Evolutionary conservation across 208 protist genomes (phyloP).

Genomic region (Acanthamoeba rhysodes): DNA sequence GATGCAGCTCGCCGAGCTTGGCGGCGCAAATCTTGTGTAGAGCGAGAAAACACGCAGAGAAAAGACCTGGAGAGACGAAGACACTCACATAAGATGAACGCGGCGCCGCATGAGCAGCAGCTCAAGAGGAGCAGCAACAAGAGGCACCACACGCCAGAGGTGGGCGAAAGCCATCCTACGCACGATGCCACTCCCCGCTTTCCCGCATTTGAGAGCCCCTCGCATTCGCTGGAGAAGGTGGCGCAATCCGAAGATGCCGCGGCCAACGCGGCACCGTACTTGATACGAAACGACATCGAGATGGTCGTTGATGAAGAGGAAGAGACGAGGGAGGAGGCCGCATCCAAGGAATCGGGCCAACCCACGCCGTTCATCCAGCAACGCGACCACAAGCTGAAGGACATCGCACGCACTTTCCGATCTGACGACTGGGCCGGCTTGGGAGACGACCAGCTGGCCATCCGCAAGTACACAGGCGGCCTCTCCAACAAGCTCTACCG

Average conservation of each 20-base stretch:
- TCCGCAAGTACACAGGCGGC: conserved; percentile 12
- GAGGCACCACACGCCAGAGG: conserved; percentile 14
- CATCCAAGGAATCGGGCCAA: neutral
- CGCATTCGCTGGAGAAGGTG: neutral
- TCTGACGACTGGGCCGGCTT: neutral
- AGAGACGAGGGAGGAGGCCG: neutral
- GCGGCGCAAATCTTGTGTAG: neutral
- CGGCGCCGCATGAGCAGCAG: neutral
- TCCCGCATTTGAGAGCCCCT: conserved; percentile 1
- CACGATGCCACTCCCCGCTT: neutral
- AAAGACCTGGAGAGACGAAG: no score
- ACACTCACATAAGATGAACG: neutral
- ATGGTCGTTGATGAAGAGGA: neutral
- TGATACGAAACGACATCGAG: conserved; percentile 6
- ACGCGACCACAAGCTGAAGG: conserved; percentile 1
- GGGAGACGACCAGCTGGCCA: conserved; percentile 9
- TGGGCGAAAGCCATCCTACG: conserved; percentile 8
- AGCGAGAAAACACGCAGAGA: neutral
- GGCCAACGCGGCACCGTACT: neutral
- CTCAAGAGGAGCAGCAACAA: conserved; percentile 2
- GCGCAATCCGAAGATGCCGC: neutral
- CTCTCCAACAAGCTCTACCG: conserved; percentile 58
- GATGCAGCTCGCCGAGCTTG: no score
- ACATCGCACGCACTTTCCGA: conserved; percentile 26
- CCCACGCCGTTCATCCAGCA: neutral